These are phyloP conservation scores for Neoarthrinium moseri DNA, from an alignment of 2,329 filamentous ascomycete genomes.

Conservation along the genomic window DNA sequence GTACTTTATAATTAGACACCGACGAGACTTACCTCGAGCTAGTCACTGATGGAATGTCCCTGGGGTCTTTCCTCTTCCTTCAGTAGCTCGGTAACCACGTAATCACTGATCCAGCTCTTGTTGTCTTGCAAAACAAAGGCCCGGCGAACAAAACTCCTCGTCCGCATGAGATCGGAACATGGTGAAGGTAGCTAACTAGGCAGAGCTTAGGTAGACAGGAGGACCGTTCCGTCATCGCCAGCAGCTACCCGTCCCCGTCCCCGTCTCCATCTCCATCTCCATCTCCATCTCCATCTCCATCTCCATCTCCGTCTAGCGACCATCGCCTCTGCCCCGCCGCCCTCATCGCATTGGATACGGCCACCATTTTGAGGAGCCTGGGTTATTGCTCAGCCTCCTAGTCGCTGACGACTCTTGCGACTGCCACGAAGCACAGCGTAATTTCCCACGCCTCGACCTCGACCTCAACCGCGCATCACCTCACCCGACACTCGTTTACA, in stretches of 20 bases:
- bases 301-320: too few relatives aligned
- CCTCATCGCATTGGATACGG: constrained; percentile 3
- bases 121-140: not conserved
- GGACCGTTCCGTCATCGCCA: not conserved
- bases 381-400: constrained; percentile 8
- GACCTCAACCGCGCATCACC: too few relatives aligned
- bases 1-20: too few relatives aligned
- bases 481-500: too few relatives aligned
- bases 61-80: not conserved
- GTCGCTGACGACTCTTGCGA: constrained; percentile 9
- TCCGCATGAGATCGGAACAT: too few relatives aligned
- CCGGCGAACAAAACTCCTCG: too few relatives aligned
- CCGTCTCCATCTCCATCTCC: too few relatives aligned
- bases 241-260: not conserved
- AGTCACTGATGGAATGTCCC: not conserved
- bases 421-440: too few relatives aligned
- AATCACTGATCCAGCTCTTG: not conserved
- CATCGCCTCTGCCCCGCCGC: constrained; percentile 7
- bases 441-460: too few relatives aligned
- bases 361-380: constrained; percentile 7
- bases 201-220: not conserved
- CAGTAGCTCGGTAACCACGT: too few relatives aligned
- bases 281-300: too few relatives aligned
- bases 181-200: too few relatives aligned
- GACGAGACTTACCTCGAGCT: not conserved